Percentiles rank a stretch among this genome's conserved stretches.
Evolutionary conservation across 2,329 filamentous ascomycete species (phyloP).

Genomic region (Colletotrichum cordylinicola): DNA sequence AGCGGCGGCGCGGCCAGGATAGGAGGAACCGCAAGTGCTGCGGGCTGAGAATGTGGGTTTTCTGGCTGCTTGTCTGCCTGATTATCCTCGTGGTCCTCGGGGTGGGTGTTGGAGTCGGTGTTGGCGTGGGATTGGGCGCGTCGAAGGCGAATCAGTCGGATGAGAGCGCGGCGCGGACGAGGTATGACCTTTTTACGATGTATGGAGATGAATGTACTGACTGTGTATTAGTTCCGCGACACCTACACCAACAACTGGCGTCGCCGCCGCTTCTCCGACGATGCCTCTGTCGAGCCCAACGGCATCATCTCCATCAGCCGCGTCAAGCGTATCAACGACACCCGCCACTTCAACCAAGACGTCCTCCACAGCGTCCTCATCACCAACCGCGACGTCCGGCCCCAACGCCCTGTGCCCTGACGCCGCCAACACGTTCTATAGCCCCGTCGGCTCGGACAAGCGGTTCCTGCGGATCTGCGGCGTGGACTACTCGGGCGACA

Average conservation of each 20-base stretch:
- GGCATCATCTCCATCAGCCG: not conserved
- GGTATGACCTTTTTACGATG: not conserved
- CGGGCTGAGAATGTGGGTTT: constrained; percentile 34
- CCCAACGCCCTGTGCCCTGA: constrained; percentile 42
- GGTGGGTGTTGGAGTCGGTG: constrained; percentile 45
- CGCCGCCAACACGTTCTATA: constrained; percentile 49
- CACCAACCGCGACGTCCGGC: constrained; percentile 28
- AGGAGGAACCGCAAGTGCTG: constrained; percentile 26
- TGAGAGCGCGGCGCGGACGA: not conserved
- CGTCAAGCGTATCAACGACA: not conserved
- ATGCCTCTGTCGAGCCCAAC: not conserved
- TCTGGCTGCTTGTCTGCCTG: constrained; percentile 40
- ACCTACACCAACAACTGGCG: not conserved
- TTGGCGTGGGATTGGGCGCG: constrained; percentile 36
- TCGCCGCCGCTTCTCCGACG: not conserved
- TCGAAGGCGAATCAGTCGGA: not conserved
- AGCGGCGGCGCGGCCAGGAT: constrained; percentile 6
- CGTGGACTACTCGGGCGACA: constrained; percentile 46
- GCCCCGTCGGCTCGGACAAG: constrained; percentile 43
- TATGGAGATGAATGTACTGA: not conserved
- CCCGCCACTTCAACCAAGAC: not conserved
- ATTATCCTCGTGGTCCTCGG: constrained; percentile 38
- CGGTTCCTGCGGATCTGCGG: constrained; percentile 51
- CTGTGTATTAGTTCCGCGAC: not conserved
- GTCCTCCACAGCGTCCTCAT: constrained; percentile 24